Evolutionary conservation across 2,329 filamentous ascomycete species (phyloP).

Genomic region (Thielaviopsis cerberus): DNA sequence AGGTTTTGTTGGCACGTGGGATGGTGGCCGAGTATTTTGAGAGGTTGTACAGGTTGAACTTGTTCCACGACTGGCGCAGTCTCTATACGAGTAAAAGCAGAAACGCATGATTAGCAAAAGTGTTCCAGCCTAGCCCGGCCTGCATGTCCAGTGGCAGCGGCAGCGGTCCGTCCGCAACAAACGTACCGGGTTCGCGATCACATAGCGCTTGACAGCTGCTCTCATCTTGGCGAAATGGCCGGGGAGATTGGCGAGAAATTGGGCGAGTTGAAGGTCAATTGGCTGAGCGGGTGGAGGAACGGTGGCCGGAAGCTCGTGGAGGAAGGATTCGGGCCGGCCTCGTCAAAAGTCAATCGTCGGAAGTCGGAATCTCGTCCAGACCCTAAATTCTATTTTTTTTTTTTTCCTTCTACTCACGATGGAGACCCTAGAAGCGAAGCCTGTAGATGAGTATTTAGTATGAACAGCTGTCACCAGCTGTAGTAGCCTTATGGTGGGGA

Average conservation of each 20-base stretch:
- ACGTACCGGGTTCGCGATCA: slow-evolving; percentile 13
- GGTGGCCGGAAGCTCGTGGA: slow-evolving; percentile 1
- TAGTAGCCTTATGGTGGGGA: slow-evolving; percentile 2
- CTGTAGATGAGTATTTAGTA: background rate
- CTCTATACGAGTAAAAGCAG: slow-evolving; percentile 37
- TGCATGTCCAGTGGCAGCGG: background rate
- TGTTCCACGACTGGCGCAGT: slow-evolving; percentile 91
- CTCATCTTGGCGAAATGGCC: slow-evolving; percentile 13
- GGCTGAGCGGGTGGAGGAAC: background rate
- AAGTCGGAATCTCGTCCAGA: slow-evolving; percentile 3
- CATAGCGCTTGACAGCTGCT: slow-evolving; percentile 13
- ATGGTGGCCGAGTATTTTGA: slow-evolving; percentile 30
- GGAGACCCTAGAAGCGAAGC: background rate
- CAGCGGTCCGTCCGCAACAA: background rate
- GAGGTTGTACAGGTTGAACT: slow-evolving; percentile 90
- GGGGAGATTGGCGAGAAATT: slow-evolving; percentile 3
- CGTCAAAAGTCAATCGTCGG: slow-evolving; percentile 4
- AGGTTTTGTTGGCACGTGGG: slow-evolving; percentile 36
- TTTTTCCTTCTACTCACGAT: background rate
- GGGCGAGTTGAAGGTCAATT: slow-evolving; percentile 3
- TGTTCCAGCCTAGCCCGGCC: background rate
- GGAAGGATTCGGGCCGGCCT: slow-evolving; percentile 4
- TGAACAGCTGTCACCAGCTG: background rate
- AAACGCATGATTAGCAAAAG: background rate
- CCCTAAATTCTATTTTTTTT: slow-evolving; percentile 7